Evolutionary conservation across 805 yeast species (phyloP).

Genomic region (Candida mattraensis): DNA sequence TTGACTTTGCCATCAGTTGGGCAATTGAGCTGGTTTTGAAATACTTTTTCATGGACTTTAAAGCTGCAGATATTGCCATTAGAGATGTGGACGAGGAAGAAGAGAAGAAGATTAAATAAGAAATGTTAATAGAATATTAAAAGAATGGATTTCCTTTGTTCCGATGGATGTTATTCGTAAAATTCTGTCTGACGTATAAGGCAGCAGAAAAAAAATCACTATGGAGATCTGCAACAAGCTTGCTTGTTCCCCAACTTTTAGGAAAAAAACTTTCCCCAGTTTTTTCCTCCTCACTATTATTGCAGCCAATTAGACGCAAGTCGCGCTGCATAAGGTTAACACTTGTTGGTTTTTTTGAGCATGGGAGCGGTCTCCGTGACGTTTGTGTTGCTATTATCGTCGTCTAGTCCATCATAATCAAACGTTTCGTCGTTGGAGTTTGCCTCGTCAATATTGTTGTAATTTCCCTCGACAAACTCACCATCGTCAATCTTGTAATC

Average conservation of each 20-base stretch:
- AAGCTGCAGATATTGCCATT: conserved; percentile 86
- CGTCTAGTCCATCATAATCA: conserved; percentile 5
- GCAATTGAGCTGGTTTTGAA: conserved; percentile 79
- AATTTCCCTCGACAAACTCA: conserved; percentile 19
- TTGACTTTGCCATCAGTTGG: conserved; percentile 79
- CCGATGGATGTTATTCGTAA: too few relatives aligned
- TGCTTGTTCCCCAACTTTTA: background rate
- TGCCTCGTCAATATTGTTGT: conserved; percentile 6
- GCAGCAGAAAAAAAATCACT: too few relatives aligned
- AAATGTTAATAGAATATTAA: background rate
- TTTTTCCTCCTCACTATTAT: background rate
- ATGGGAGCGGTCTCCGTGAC: background rate
- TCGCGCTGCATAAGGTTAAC: background rate
- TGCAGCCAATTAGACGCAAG: background rate
- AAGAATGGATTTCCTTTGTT: too few relatives aligned
- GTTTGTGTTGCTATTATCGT: background rate
- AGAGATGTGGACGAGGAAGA: conserved; percentile 28
- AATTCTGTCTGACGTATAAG: too few relatives aligned
- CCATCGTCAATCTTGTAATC: conserved; percentile 26
- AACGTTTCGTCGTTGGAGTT: conserved; percentile 3
- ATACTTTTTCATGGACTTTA: conserved; percentile 82
- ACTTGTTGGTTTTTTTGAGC: conserved; percentile 3
- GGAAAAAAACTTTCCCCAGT: too few relatives aligned
- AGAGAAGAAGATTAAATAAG: conserved; percentile 15
- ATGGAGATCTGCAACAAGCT: too few relatives aligned